Percentiles rank a stretch among this genome's conserved stretches.
Evolutionary conservation across 2,329 filamentous ascomycete genomes (phyloP).

Genomic region (Claviceps digitariae): DNA sequence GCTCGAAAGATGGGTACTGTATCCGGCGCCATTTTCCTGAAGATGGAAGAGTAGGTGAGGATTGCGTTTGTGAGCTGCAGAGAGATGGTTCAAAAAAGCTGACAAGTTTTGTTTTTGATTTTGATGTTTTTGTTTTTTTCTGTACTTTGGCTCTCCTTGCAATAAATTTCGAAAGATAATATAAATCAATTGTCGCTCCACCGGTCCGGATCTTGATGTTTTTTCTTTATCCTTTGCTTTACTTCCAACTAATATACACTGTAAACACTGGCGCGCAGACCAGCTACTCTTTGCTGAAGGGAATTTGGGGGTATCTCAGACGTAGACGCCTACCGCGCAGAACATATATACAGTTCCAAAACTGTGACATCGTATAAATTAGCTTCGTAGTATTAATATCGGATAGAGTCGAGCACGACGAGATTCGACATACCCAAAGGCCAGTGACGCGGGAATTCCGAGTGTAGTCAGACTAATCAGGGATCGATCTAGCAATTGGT

Average conservation of each 20-base stretch:
- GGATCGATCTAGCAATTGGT: conserved; percentile 53
- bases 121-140: neutral
- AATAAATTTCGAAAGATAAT: conserved; percentile 9
- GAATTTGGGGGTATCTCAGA: conserved; percentile 47
- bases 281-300: neutral
- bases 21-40: conserved; percentile 17
- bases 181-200: conserved; percentile 14
- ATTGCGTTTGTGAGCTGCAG: conserved; percentile 1
- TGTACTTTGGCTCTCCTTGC: neutral
- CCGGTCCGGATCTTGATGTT: conserved; percentile 13
- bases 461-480: conserved; percentile 62
- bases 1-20: conserved; percentile 52
- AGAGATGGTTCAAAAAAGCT: neutral
- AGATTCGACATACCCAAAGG: conserved; percentile 60
- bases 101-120: neutral
- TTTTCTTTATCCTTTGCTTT: conserved; percentile 9
- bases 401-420: neutral
- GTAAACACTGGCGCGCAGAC: conserved; percentile 11
- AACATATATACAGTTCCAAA: conserved; percentile 97
- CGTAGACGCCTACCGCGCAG: conserved; percentile 96
- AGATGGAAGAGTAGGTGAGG: neutral
- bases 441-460: conserved; percentile 74
- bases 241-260: conserved; percentile 25
- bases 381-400: conserved; percentile 7
- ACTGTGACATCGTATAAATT: conserved; percentile 31